phyloP scores from a whole-genome alignment of 1,284 basidiomycete genomes.

The Takashimella koratensis region DNA sequence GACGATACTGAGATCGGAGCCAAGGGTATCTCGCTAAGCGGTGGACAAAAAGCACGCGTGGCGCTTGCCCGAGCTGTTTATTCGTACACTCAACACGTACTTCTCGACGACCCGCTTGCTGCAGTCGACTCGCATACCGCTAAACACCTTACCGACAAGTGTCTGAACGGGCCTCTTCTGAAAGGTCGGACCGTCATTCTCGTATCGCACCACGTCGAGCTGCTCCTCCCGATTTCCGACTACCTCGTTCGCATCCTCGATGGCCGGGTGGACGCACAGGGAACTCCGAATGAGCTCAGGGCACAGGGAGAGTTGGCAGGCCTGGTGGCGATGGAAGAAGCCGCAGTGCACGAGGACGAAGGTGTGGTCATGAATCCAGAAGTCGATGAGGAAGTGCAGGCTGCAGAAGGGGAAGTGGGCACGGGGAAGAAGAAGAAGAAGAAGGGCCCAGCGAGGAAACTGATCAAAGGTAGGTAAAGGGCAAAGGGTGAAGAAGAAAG shows the following conservation, averaged over 20 bases:
- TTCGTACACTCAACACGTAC: slow-evolving; percentile 59
- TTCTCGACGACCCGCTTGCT: slow-evolving; percentile 83
- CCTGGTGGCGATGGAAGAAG: slow-evolving; percentile 42
- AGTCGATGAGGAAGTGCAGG: slow-evolving; percentile 44
- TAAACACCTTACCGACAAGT: slow-evolving; percentile 63
- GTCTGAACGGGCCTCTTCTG: slow-evolving; percentile 62
- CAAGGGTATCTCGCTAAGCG: slow-evolving; percentile 64
- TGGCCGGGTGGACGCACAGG: slow-evolving; percentile 59
- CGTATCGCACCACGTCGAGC: slow-evolving; percentile 78
- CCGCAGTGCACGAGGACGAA: slow-evolving; percentile 31
- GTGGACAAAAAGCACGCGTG: slow-evolving; percentile 75
- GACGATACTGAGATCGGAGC: slow-evolving; percentile 68
- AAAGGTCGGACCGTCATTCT: slow-evolving; percentile 69
- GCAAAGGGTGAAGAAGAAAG: too few species aligned
- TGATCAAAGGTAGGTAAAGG: slow-evolving; percentile 38
- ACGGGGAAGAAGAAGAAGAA: slow-evolving; percentile 41
- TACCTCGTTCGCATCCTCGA: slow-evolving; percentile 65
- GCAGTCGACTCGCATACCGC: slow-evolving; percentile 88
- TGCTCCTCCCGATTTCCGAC: slow-evolving; percentile 60
- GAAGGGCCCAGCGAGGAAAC: slow-evolving; percentile 41
- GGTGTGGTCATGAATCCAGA: slow-evolving; percentile 47
- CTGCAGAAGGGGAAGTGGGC: slow-evolving; percentile 44
- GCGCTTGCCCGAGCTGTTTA: slow-evolving; percentile 55
- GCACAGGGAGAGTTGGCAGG: slow-evolving; percentile 54
- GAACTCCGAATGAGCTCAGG: slow-evolving; percentile 59